Percentiles rank a stretch among this genome's conserved stretches.
phyloP scores from a whole-genome alignment of 2,329 filamentous ascomycete species.

The Fusarium sp. region DNA sequence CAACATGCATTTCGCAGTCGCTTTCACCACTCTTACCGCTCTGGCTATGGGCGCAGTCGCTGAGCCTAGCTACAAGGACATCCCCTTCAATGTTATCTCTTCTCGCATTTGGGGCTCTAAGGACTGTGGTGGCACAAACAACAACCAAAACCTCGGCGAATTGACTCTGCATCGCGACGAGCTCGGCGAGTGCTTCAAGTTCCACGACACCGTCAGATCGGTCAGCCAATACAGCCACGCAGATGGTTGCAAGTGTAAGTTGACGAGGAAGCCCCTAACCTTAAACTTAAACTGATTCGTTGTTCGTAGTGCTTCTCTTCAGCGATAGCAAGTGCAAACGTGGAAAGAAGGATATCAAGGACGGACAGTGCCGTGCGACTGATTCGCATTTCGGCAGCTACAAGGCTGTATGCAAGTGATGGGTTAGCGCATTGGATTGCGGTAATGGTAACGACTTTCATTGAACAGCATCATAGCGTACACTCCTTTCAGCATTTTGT shows the following conservation, averaged over 20 bases:
- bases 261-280: background rate
- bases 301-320: constrained; percentile 3
- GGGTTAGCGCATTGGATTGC: accelerated
- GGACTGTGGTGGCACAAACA: constrained; percentile 17
- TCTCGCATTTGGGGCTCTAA: constrained; percentile 22
- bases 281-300: background rate
- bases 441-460: background rate
- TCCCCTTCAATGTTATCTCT: constrained; percentile 23
- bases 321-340: constrained; percentile 16
- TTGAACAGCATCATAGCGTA: background rate
- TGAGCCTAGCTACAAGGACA: background rate
- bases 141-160: constrained; percentile 20
- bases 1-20: constrained; percentile 21
- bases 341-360: constrained; percentile 25
- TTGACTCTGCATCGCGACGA: constrained; percentile 14
- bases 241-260: constrained; percentile 18
- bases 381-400: constrained; percentile 15
- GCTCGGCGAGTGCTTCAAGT: constrained; percentile 15
- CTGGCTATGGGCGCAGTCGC: constrained; percentile 18
- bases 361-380: constrained; percentile 16
- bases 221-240: constrained; percentile 22
- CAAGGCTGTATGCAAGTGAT: constrained; percentile 15
- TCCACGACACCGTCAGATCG: constrained; percentile 8
- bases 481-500: background rate
- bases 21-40: constrained; percentile 9